These are phyloP conservation scores for Phaseolus coccineus DNA, from an alignment of 331 rosid species.

Conservation along the genomic window DNA sequence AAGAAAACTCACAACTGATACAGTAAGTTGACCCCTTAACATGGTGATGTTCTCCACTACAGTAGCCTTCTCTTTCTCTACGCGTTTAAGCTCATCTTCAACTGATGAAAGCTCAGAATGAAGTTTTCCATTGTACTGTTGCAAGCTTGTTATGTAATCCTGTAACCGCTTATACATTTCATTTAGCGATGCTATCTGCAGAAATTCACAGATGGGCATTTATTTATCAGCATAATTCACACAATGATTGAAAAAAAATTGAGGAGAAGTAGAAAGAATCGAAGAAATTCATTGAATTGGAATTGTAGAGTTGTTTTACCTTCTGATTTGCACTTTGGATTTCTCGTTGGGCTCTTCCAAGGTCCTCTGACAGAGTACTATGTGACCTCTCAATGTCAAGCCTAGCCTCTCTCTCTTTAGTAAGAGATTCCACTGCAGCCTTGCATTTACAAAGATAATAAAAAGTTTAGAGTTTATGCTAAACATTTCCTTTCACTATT, in stretches of 20 bases:
- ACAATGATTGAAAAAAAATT: not conserved
- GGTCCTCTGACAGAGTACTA: conserved; percentile 74
- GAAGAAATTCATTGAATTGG: not conserved
- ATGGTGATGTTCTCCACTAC: conserved; percentile 72
- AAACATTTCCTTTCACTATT: conserved; percentile 37
- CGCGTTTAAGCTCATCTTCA: conserved; percentile 89
- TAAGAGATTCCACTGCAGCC: conserved; percentile 85
- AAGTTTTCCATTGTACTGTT: conserved; percentile 93
- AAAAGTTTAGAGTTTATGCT: conserved; percentile 1
- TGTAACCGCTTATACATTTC: conserved; percentile 98
- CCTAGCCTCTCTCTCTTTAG: conserved; percentile 77
- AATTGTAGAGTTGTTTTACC: conserved; percentile 55
- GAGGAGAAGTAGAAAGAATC: conserved; percentile 2
- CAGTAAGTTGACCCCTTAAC: conserved; percentile 82
- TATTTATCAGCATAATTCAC: conserved; percentile 18
- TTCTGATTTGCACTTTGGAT: conserved; percentile 92
- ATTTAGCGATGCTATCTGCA: conserved; percentile 90
- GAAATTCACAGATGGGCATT: conserved; percentile 35
- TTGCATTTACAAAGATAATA: conserved; percentile 44
- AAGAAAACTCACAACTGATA: conserved; percentile 76
- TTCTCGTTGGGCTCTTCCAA: conserved; percentile 86
- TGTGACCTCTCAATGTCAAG: conserved; percentile 87
- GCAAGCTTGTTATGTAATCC: conserved; percentile 94
- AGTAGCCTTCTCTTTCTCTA: conserved; percentile 85
- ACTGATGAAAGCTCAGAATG: conserved; percentile 90